Percentiles rank a stretch among this genome's conserved stretches.
These are phyloP conservation scores for Erucastrum elatum DNA, from an alignment of 345 rosid species.

Conservation along the genomic window DNA sequence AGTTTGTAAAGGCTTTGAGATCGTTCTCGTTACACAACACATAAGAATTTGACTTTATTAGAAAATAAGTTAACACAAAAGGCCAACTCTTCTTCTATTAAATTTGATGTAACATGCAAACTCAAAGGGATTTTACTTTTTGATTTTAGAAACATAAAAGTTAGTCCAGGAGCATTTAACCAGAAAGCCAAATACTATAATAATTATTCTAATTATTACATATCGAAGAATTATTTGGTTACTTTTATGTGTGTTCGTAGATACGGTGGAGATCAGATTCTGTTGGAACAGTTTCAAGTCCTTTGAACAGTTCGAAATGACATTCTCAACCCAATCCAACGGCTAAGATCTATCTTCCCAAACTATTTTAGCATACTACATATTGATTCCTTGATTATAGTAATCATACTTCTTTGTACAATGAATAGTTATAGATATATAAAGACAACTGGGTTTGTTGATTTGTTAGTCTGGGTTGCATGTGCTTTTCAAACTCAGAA, in stretches of 20 bases:
- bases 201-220: slow-evolving; percentile 9
- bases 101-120: slow-evolving; percentile 38
- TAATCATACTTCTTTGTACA: slow-evolving; percentile 21
- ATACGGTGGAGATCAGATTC: slow-evolving; percentile 42
- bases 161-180: slow-evolving; percentile 41
- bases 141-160: not conserved
- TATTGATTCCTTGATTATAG: too few species aligned
- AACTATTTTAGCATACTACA: slow-evolving; percentile 34
- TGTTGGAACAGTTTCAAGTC: slow-evolving; percentile 32
- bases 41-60: slow-evolving; percentile 30
- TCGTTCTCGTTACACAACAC: slow-evolving; percentile 26
- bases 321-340: slow-evolving; percentile 34
- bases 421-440: slow-evolving; percentile 8
- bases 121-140: slow-evolving; percentile 28
- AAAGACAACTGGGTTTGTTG: slow-evolving; percentile 48
- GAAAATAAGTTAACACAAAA: slow-evolving; percentile 11
- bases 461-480: slow-evolving; percentile 45
- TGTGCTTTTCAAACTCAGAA: slow-evolving; percentile 43
- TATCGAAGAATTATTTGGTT: slow-evolving; percentile 30
- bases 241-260: slow-evolving; percentile 29
- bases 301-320: slow-evolving; percentile 34
- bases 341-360: slow-evolving; percentile 31
- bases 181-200: slow-evolving; percentile 7
- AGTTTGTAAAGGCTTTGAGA: slow-evolving; percentile 35
- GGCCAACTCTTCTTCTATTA: slow-evolving; percentile 28